A percentile compares a stretch with the other conserved stretches of the same genome.
These are phyloP conservation scores for Galeopsis tetrahit DNA, from an alignment of 257 asterid genomes.

Conservation along the genomic window DNA sequence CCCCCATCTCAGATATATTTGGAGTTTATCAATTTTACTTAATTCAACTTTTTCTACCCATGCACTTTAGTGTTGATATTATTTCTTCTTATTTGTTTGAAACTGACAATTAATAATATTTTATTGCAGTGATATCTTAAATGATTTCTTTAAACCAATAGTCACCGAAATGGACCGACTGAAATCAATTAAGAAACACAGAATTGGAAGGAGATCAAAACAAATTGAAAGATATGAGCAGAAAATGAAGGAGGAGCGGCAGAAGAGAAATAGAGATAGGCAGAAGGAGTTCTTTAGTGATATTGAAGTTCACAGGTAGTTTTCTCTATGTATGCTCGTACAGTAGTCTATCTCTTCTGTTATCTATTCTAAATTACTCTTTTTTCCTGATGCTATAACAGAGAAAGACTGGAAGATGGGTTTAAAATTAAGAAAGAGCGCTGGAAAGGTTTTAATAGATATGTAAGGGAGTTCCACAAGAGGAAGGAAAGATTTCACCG, in stretches of 20 bases:
- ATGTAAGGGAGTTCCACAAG: conserved; percentile 91
- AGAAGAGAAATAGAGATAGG: conserved; percentile 88
- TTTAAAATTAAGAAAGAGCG: conserved; percentile 95
- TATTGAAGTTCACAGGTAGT: conserved; percentile 93
- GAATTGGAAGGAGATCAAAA: conserved; percentile 98
- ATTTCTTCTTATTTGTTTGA: conserved; percentile 28
- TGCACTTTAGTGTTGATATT: conserved; percentile 23
- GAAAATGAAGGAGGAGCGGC: conserved; percentile 99
- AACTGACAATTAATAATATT: conserved; percentile 28
- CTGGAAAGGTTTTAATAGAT: conserved; percentile 86
- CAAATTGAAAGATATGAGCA: conserved; percentile 94
- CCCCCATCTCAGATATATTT: neutral
- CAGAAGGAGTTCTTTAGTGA: conserved; percentile 98
- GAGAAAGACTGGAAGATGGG: conserved; percentile 95
- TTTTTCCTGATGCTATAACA: conserved; percentile 41
- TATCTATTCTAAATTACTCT: conserved; percentile 22
- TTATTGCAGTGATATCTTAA: conserved; percentile 78
- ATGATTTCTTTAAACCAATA: conserved; percentile 85
- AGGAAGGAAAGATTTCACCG: conserved; percentile 96
- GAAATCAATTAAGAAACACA: conserved; percentile 84
- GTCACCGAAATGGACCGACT: conserved; percentile 80
- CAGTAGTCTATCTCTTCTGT: conserved; percentile 29
- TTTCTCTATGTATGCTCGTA: conserved; percentile 22
- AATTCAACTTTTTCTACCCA: conserved; percentile 21
- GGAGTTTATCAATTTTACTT: neutral